Base-by-base conservation (phyloP, 441 rosid genomes). In the Mallotus japonicus region DNA sequence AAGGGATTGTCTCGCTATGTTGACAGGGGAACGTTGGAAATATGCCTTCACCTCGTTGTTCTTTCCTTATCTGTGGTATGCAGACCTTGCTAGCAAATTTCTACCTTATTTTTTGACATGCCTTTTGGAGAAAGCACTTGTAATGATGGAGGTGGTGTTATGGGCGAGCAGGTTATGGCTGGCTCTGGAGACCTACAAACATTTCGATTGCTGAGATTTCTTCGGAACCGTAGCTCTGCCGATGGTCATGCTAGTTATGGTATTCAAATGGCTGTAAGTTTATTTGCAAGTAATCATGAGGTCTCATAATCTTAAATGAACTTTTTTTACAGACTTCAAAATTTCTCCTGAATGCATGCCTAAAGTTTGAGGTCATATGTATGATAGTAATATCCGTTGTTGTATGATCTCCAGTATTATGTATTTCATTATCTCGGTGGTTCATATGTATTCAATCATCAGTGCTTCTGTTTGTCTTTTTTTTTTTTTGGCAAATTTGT, bases 201-300 rank as follows among this genome's bases (percentile, higher is more conserved):
- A 61, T 87, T 95, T 81, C 89, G 98, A 62, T 80, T 95, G 57
- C 73, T 95, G 85, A 93, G 91, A 78, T 95, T 91, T 84, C 95
- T 95, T 67, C 94, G 94, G 59, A 76, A 82, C 79, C 83, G 97
- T 59, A 89, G 84, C 80, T 85, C 92, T 57, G 85, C 86, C 19
- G 99, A 95, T 83, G 98, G 98, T 75, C 95, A 90, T 88, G 89
- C 92, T 69, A 89, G 81, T 85, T 95, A 88, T 77, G 99, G 99
- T 71, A 87, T 87, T 66, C 99, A 95, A 81, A 91, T 90, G 98
- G 91, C 92, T 51, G 99, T 93, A 83, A 89, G 96, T 76, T 75
- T 64, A 62, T 71, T 51, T 62, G 56, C 61, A 8, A 51, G 22
- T 20, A 13, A 63, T 65, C n/a, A 53, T 75, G 72, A 65, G 64